These are phyloP conservation scores for Tetraselmis chui DNA, from an alignment of 139 green algal genomes.

Conservation along the genomic window DNA sequence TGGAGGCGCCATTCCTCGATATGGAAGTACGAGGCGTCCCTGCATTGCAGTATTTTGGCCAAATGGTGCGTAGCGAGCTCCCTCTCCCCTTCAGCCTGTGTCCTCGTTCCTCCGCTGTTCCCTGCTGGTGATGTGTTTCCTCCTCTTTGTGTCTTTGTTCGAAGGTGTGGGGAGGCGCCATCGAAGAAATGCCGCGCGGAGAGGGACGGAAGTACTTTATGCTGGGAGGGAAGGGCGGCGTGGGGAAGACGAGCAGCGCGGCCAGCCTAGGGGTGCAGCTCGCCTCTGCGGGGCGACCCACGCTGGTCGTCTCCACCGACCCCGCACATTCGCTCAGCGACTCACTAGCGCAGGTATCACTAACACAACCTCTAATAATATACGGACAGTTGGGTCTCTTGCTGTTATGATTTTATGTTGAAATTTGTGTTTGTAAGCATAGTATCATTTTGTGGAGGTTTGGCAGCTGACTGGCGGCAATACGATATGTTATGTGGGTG, in stretches of 20 bases:
- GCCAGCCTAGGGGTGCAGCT: constrained; percentile 73
- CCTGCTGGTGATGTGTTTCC: no score
- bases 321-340: constrained; percentile 95
- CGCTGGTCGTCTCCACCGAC: constrained; percentile 95
- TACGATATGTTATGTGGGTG: no score
- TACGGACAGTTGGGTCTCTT: no score
- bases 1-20: constrained; percentile 85
- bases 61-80: constrained; percentile 23
- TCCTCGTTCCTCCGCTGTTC: no score
- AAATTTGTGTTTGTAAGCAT: no score
- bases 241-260: constrained; percentile 92
- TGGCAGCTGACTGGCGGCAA: no score
- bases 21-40: constrained; percentile 85
- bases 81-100: no score
- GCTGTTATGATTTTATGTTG: no score
- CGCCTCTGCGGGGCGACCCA: constrained; percentile 58
- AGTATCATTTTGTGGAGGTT: no score
- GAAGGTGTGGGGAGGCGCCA: background rate
- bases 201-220: constrained; percentile 53
- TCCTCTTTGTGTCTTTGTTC: no score
- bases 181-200: background rate
- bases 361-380: no score
- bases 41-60: constrained; percentile 79
- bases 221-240: constrained; percentile 93
- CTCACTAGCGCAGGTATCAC: constrained; percentile 75